phyloP scores from a whole-genome alignment of 371 early-diverging fungal species.

The Actinomortierella ambigua region DNA sequence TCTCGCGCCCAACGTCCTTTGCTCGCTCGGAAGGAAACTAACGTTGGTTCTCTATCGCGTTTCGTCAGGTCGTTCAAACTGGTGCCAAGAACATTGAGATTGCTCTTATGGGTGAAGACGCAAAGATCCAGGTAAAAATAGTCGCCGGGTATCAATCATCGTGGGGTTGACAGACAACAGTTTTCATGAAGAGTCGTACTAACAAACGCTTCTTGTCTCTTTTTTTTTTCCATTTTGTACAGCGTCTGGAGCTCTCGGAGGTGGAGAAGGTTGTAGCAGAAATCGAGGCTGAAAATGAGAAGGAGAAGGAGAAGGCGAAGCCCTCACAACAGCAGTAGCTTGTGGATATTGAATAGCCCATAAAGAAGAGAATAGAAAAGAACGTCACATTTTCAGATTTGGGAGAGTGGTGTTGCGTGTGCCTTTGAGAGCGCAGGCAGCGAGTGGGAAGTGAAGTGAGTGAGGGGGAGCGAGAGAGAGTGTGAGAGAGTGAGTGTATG shows the following conservation, averaged over 20 bases:
- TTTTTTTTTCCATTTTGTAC: conserved; percentile 2
- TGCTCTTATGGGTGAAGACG: conserved; percentile 84
- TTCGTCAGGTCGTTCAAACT: conserved; percentile 90
- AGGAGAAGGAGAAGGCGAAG: conserved; percentile 68
- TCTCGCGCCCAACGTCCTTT: too few relatives aligned
- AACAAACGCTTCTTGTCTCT: background rate
- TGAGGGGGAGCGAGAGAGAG: too few relatives aligned
- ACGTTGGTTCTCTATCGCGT: too few relatives aligned
- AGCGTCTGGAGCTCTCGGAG: conserved; percentile 80
- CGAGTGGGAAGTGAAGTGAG: too few relatives aligned
- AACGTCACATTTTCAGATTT: too few relatives aligned
- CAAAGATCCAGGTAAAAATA: conserved; percentile 63
- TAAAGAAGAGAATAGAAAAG: too few relatives aligned
- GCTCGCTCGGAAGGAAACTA: too few relatives aligned
- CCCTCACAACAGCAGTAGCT: conserved; percentile 21
- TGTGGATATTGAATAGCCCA: too few relatives aligned
- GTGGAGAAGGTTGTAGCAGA: conserved; percentile 83
- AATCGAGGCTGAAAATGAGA: conserved; percentile 96
- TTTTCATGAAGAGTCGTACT: background rate
- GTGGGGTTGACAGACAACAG: background rate
- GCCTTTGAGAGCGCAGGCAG: too few relatives aligned
- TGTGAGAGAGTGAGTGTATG: too few relatives aligned
- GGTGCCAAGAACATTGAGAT: conserved; percentile 99
- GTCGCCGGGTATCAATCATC: background rate
- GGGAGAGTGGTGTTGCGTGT: too few relatives aligned